Evolutionary conservation across 805 yeast genomes (phyloP).

Genomic region (Cyberlindnera bimundalis): DNA sequence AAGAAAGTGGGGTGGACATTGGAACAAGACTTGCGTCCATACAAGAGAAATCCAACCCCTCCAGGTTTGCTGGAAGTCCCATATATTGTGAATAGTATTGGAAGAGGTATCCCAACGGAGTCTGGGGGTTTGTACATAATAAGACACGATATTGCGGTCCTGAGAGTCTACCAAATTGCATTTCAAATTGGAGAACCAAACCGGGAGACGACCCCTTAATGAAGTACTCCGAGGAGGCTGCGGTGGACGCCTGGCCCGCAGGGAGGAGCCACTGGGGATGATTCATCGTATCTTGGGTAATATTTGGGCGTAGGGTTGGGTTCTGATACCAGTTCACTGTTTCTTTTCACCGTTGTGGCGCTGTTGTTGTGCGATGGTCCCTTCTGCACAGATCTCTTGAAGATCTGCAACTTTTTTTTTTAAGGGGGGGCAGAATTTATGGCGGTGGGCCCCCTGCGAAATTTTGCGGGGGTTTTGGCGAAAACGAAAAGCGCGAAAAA

Average conservation of each 20-base stretch:
- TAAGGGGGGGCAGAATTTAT: not conserved
- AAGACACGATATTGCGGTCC: constrained; percentile 4
- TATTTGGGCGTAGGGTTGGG: no score
- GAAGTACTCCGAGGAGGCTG: not conserved
- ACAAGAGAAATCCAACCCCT: constrained; percentile 3
- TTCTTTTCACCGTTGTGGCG: no score
- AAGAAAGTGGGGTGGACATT: not conserved
- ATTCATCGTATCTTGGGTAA: no score
- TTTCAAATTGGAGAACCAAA: constrained; percentile 3
- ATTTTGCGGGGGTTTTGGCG: not conserved
- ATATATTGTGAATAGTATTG: constrained; percentile 3
- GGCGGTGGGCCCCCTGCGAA: not conserved
- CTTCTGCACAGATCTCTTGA: not conserved
- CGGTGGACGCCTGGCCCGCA: not conserved
- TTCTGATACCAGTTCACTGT: no score
- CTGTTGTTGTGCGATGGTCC: no score
- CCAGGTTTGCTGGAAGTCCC: constrained; percentile 1
- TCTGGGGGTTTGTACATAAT: not conserved
- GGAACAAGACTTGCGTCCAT: not conserved
- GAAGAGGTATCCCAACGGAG: not conserved
- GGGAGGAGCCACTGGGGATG: constrained; percentile 2
- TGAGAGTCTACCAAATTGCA: constrained; percentile 1
- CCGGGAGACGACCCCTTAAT: not conserved
- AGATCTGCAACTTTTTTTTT: constrained; percentile 1
- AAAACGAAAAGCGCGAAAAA: no score